Evolutionary conservation across 2,329 filamentous ascomycete species (phyloP), one percentile per base, ranked within the genome.

Genomic region (Colletotrichum lupini): DNA sequence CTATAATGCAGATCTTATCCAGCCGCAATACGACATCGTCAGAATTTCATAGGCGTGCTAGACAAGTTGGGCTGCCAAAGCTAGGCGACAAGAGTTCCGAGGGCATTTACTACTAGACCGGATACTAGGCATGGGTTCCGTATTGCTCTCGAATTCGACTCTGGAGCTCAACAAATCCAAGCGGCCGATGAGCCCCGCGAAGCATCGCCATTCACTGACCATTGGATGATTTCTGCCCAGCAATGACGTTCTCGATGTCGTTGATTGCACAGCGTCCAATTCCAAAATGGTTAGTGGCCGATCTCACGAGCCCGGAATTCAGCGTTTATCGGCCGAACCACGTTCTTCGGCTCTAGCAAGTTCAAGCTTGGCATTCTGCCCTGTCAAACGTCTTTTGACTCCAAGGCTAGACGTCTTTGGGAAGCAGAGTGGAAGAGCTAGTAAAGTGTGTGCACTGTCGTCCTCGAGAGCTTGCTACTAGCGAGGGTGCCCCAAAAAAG

Each of bases 381-480:
- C 28, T 60, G 19, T 37, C 37, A 12, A 60, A 66, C 68, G 55
- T 58, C 62, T 26, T 57, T 26, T 22, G 22, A 28, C 19, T 37
- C 16, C 28, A 16, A 49, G 30, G 30, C 53, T 42, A 59, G n/a
- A 61, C 14, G 22, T 35, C 28, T 56, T 30, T 68, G 22, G 26
- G 16, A 68, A 49, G 49, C 49, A 42, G 42, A 49, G 42, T 19
- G 19, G 42, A 22, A 72, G 57, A 49, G 26, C n/a, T 52, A 22
- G 60, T 28, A 32, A 68, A n/a, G 58, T 4, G 57, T 56, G 57
- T 14, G 64, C 69, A 68, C 57, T 58, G 64, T 57, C 58, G 22
- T 37, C 28, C 24, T 60, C 30, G 24, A 37, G 57, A 26, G 49
- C 57, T 28, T 62, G 65, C 68, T 62, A 57, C 32, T 52, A 57